These are phyloP conservation scores for Purpureocillium lavendulum DNA, from an alignment of 2,329 filamentous ascomycete genomes.

Conservation along the genomic window DNA sequence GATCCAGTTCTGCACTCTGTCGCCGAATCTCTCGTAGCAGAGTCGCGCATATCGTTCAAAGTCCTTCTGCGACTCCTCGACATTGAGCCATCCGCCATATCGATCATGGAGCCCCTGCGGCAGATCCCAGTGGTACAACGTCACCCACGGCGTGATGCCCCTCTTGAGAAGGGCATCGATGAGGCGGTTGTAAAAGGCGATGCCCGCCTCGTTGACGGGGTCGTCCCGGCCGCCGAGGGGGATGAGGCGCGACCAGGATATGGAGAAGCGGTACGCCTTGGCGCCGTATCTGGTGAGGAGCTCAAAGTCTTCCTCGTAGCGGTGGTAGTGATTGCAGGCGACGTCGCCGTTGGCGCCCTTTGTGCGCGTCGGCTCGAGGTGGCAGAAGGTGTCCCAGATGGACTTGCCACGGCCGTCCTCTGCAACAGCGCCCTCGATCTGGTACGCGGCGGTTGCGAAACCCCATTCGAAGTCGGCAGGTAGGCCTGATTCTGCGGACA, in stretches of 20 bases:
- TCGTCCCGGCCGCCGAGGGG: constrained; percentile 55
- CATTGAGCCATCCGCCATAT: constrained; percentile 25
- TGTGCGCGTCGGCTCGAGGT: constrained; percentile 29
- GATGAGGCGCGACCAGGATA: constrained; percentile 60
- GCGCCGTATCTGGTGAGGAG: constrained; percentile 50
- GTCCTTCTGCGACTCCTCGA: constrained; percentile 20
- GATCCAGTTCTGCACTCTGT: constrained; percentile 29
- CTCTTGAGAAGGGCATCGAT: constrained; percentile 48
- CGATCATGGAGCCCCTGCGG: constrained; percentile 25
- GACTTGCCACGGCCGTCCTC: constrained; percentile 31
- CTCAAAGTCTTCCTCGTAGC: constrained; percentile 44
- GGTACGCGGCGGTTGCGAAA: constrained; percentile 33
- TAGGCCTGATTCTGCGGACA: constrained; percentile 10
- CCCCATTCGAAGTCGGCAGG: constrained; percentile 30
- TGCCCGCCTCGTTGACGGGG: constrained; percentile 51
- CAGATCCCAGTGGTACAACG: constrained; percentile 57
- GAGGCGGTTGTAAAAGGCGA: constrained; percentile 51
- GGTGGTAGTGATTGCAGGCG: constrained; percentile 33
- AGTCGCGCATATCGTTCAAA: constrained; percentile 27
- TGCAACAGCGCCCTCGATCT: constrained; percentile 34
- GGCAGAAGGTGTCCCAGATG: constrained; percentile 33
- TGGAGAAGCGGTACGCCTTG: constrained; percentile 54
- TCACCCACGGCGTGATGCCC: constrained; percentile 53
- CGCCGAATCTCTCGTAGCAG: constrained; percentile 30
- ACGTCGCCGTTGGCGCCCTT: constrained; percentile 37